phyloP scores from a whole-genome alignment of 2,329 filamentous ascomycete genomes.

The Zarea fungicola region DNA sequence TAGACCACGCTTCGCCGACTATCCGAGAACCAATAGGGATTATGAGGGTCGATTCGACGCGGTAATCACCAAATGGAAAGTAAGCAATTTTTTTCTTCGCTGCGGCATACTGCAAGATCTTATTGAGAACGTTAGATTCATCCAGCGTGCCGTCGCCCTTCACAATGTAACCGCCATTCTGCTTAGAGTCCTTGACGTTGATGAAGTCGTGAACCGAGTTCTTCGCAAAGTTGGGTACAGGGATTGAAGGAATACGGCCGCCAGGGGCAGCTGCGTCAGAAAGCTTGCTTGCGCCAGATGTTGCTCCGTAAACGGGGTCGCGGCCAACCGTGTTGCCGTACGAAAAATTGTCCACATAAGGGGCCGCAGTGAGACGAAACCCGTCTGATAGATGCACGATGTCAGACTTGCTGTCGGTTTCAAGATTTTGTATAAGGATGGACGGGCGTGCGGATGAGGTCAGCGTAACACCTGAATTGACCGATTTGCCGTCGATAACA shows the following conservation, averaged over 20 bases:
- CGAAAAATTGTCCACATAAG: constrained; percentile 34
- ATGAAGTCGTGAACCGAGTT: constrained; percentile 24
- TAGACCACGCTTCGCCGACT: constrained; percentile 51
- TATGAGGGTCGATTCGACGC: constrained; percentile 23
- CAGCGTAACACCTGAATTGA: constrained; percentile 37
- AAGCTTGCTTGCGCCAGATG: constrained; percentile 25
- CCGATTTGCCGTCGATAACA: constrained; percentile 34
- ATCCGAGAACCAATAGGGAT: constrained; percentile 39
- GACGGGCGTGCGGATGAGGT: constrained; percentile 33
- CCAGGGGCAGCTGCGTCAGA: constrained; percentile 31
- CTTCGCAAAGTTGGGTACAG: constrained; percentile 35
- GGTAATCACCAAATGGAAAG: constrained; percentile 26
- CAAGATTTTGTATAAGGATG: constrained; percentile 39
- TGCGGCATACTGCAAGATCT: constrained; percentile 32
- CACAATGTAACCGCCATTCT: constrained; percentile 26
- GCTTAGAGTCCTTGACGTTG: constrained; percentile 33
- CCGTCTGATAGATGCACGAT: constrained; percentile 28
- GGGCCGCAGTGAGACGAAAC: constrained; percentile 25
- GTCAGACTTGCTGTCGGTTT: constrained; percentile 33
- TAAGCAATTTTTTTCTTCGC: constrained; percentile 24
- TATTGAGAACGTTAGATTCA: constrained; percentile 33
- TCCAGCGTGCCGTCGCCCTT: constrained; percentile 34
- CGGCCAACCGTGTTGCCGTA: constrained; percentile 38
- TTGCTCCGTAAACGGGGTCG: constrained; percentile 33
- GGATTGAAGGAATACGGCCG: constrained; percentile 30